Evolutionary conservation across 2,329 filamentous ascomycete genomes (phyloP).

Genomic region (Aspergillus brunneoviolaceus): DNA sequence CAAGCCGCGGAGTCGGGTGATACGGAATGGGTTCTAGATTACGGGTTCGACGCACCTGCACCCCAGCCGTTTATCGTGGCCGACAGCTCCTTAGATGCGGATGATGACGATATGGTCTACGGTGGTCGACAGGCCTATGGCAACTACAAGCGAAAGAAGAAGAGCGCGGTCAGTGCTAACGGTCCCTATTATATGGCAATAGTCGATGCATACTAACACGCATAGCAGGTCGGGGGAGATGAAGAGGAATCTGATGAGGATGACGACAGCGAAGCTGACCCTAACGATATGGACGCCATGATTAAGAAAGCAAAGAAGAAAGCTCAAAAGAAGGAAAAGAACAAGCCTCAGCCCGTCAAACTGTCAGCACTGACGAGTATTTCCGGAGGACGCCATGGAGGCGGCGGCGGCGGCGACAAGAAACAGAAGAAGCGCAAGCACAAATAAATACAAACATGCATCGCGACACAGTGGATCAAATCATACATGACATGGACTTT

Average conservation of each 20-base stretch:
- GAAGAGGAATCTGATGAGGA: constrained; percentile 15
- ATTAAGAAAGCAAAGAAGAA: constrained; percentile 21
- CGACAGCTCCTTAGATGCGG: constrained; percentile 35
- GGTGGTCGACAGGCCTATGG: constrained; percentile 41
- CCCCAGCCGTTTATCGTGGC: constrained; percentile 32
- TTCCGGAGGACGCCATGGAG: constrained; percentile 25
- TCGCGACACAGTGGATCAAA: neutral
- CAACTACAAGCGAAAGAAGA: constrained; percentile 39
- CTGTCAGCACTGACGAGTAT: constrained; percentile 31
- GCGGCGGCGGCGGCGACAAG: constrained; percentile 14
- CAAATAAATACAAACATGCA: constrained; percentile 15
- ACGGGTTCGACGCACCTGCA: constrained; percentile 20
- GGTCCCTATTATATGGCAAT: constrained; percentile 13
- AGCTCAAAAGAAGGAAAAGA: constrained; percentile 20
- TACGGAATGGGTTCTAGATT: constrained; percentile 45
- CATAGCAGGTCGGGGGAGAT: constrained; percentile 7
- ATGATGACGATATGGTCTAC: constrained; percentile 28
- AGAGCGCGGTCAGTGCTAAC: constrained; percentile 22
- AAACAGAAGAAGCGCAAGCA: constrained; percentile 28
- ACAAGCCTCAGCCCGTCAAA: constrained; percentile 15
- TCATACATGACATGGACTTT: neutral
- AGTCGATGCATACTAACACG: constrained; percentile 3
- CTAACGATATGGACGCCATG: constrained; percentile 16
- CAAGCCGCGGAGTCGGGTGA: constrained; percentile 46
- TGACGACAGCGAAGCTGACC: constrained; percentile 14